Base-by-base conservation (phyloP, 306 rosid species). In the Glycine latifolia region DNA sequence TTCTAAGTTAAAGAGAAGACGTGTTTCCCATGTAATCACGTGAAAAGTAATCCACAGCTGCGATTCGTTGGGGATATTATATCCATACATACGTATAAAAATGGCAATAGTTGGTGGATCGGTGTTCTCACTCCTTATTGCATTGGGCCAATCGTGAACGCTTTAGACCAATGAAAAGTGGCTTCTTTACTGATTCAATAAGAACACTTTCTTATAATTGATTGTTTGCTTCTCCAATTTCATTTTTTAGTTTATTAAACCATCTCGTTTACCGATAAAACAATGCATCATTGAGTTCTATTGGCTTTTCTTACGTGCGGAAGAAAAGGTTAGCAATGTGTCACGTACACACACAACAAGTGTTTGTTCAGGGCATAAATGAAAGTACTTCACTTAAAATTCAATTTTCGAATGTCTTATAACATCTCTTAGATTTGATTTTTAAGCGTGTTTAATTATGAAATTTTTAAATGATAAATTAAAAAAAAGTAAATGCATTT, bases 251-350 rank as follows among this genome's bases (percentile, higher is more conserved):
- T 60, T 60, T 60, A 39, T 4, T 39, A 4, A 39, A 39, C 8
- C 26, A 56, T 16, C 62, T 9, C 3, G 3, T 26, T 54, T 2
- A 17, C 1, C 31, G 31, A 26, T 2, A 26, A 26, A 26, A 26
- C 31, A 26, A 26, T 26, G 31, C 31, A 26, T 26, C 3, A 58
- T 35, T 44, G 14, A 44, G 58, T 75, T 75, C 20, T 46, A 26
- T 11, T 43, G 26, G 70, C 12, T 16, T 75, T 58, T 75, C 53
- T 75, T 58, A 11, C 55, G 43, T 75, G 55, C 3, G 44, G 68
- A 75, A 43, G 10, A 74, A 35, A 16, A 61, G 14, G 3, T 39
- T 26, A 41, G 44, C 26, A 58, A 43, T 16, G 54, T 41, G 31
- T 26, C 31, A 26, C 31, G 31, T 26, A 26, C 31, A 26, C 31